Percentiles rank a stretch among this genome's conserved stretches.
Conservation (phyloP, 1,139 yeast species). For the Scheffersomyces illinoinensis region DNA sequence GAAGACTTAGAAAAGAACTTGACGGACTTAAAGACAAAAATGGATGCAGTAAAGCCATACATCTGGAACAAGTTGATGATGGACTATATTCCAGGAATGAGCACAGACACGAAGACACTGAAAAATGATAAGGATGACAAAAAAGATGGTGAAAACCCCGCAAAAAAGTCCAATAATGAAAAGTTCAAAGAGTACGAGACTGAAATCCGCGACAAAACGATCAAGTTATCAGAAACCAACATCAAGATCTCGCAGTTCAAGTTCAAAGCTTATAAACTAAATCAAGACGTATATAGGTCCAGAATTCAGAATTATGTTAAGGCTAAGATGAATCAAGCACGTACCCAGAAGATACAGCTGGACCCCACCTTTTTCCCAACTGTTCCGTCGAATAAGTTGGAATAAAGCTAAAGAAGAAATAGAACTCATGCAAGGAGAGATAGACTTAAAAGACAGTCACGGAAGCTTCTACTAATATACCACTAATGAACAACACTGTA, state of each 20-base stretch:
- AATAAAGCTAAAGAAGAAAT: background rate
- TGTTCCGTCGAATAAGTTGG: constrained; percentile 39
- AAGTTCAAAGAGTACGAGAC: constrained; percentile 24
- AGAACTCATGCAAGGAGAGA: background rate
- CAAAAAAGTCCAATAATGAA: constrained; percentile 12
- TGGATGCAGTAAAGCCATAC: constrained; percentile 32
- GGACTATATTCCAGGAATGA: constrained; percentile 7
- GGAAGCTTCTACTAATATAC: background rate
- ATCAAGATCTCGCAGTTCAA: constrained; percentile 20
- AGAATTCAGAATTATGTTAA: constrained; percentile 47
- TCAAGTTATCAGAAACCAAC: constrained; percentile 10
- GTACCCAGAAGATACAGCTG: constrained; percentile 37
- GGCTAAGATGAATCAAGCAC: constrained; percentile 37
- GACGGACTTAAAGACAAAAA: constrained; percentile 25
- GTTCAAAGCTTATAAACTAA: constrained; percentile 51
- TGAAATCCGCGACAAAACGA: constrained; percentile 12
- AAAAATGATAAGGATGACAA: constrained; percentile 16
- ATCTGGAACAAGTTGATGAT: constrained; percentile 28
- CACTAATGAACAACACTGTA: background rate
- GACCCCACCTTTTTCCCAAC: constrained; percentile 55
- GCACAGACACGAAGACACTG: constrained; percentile 14
- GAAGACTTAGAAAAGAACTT: constrained; percentile 43
- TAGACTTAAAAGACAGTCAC: too few relatives aligned
- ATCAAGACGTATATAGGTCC: constrained; percentile 53
- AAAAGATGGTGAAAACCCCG: constrained; percentile 9